Conservation (phyloP, 495 filamentous ascomycete species). For the Coniosporium apollinis region DNA sequence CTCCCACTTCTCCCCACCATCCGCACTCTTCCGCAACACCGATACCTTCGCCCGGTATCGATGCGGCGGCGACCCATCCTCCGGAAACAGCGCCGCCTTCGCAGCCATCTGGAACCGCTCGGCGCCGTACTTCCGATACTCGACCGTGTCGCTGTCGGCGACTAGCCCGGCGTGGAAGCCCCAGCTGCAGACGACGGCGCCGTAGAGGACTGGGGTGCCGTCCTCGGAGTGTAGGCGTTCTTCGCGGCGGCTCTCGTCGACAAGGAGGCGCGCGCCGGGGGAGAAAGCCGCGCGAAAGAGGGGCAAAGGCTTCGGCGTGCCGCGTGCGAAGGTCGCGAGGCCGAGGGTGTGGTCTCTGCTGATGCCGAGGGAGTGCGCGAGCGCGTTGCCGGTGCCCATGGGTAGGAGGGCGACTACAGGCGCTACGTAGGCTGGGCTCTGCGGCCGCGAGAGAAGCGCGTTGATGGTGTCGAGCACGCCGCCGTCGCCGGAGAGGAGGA, state of each 20-base stretch:
- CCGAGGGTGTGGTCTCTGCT: slow-evolving; percentile 27
- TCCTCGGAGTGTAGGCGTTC: slow-evolving; percentile 15
- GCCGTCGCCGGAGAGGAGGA: slow-evolving; percentile 77
- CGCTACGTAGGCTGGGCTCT: slow-evolving; percentile 14
- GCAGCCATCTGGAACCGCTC: slow-evolving; percentile 74
- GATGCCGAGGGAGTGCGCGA: slow-evolving; percentile 49
- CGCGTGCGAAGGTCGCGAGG: slow-evolving; percentile 34
- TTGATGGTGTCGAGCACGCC: slow-evolving; percentile 68
- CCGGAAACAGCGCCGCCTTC: slow-evolving; percentile 47
- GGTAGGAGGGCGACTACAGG: slow-evolving; percentile 53
- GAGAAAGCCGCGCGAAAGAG: slow-evolving; percentile 43
- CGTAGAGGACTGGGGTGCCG: slow-evolving; percentile 23
- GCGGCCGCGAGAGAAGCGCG: slow-evolving; percentile 24
- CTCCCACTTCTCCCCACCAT: slow-evolving; percentile 17
- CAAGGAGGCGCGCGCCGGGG: slow-evolving; percentile 36
- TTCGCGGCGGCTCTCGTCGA: slow-evolving; percentile 26
- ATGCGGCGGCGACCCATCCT: slow-evolving; percentile 43
- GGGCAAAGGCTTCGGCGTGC: slow-evolving; percentile 14
- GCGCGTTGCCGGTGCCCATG: slow-evolving; percentile 78
- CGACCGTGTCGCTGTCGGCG: slow-evolving; percentile 67
- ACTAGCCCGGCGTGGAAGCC: slow-evolving; percentile 77
- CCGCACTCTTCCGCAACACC: slow-evolving; percentile 7
- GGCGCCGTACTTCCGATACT: slow-evolving; percentile 54
- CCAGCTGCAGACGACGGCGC: slow-evolving; percentile 76
- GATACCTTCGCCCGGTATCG: slow-evolving; percentile 47